phyloP scores from a whole-genome alignment of 768 basidiomycete genomes.

The Mycena filopes region DNA sequence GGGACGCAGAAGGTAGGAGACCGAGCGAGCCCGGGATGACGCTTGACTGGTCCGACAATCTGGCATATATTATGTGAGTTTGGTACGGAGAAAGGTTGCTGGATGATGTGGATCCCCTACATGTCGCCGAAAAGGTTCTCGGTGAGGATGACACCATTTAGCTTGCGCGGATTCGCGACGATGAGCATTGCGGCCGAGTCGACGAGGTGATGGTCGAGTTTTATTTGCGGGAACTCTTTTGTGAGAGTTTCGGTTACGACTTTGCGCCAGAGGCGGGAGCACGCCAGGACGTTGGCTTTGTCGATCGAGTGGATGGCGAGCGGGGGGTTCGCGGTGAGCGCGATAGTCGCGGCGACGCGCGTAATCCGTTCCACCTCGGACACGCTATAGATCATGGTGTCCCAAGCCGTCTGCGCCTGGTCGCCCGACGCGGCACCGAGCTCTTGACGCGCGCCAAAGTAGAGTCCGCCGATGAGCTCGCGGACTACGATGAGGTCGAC shows the following conservation, averaged over 20 bases:
- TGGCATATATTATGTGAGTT: constrained; percentile 45
- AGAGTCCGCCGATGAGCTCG: constrained; percentile 95
- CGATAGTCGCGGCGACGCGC: constrained; percentile 94
- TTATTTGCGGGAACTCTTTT: constrained; percentile 89
- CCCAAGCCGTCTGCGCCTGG: constrained; percentile 79
- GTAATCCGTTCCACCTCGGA: constrained; percentile 94
- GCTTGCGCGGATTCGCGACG: constrained; percentile 86
- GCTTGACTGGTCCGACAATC: constrained; percentile 95
- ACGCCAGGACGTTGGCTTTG: constrained; percentile 98
- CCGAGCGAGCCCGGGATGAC: constrained; percentile 98
- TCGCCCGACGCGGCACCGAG: constrained; percentile 66
- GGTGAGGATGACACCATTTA: constrained; percentile 95
- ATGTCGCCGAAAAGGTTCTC: constrained; percentile 98
- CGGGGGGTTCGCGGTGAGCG: constrained; percentile 83
- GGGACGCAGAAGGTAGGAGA: constrained; percentile 93
- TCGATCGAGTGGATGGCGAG: constrained; percentile 93
- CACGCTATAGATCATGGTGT: constrained; percentile 93
- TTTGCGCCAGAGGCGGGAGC: constrained; percentile 93
- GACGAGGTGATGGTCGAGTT: constrained; percentile 91
- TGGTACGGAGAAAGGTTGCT: not conserved
- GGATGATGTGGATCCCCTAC: constrained; percentile 75
- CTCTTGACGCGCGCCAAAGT: constrained; percentile 95
- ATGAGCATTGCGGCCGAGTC: constrained; percentile 98
- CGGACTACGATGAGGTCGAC: constrained; percentile 94
- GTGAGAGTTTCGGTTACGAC: constrained; percentile 87